Evolutionary conservation across 495 filamentous ascomycete species (phyloP).

Genomic region (Copromyces sp.): DNA sequence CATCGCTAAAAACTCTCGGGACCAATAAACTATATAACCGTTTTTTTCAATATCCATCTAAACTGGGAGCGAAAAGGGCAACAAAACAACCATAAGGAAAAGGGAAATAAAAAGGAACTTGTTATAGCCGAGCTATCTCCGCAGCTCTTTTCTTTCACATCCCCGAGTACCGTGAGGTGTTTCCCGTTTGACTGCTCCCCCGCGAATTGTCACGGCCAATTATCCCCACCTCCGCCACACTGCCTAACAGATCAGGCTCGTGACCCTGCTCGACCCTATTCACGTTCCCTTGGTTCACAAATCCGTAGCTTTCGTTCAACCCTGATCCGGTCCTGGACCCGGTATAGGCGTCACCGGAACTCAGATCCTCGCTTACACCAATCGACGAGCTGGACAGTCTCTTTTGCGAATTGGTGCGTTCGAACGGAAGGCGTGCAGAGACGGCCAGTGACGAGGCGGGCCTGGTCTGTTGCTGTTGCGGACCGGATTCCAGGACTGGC

Average conservation of each 20-base stretch:
- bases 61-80: neutral
- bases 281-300: conserved; percentile 61
- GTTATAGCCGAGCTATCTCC: neutral
- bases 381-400: conserved; percentile 38
- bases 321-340: conserved; percentile 8
- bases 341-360: conserved; percentile 18
- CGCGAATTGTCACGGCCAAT: conserved; percentile 7
- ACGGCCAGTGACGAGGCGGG: neutral
- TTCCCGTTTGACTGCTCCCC: neutral
- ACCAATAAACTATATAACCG: conserved; percentile 10
- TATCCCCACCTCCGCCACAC: conserved; percentile 41
- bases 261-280: conserved; percentile 38
- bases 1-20: conserved; percentile 21
- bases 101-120: neutral
- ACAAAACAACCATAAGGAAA: neutral
- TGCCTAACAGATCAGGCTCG: conserved; percentile 32
- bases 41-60: neutral
- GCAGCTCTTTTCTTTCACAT: neutral
- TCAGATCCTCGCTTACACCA: conserved; percentile 37
- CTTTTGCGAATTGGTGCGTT: conserved; percentile 43
- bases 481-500: conserved; percentile 1
- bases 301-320: conserved; percentile 44
- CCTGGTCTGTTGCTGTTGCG: neutral
- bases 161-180: neutral
- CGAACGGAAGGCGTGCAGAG: conserved; percentile 49